Evolutionary conservation across 768 basidiomycete species (phyloP).

Genomic region (Suillus clintonianus): DNA sequence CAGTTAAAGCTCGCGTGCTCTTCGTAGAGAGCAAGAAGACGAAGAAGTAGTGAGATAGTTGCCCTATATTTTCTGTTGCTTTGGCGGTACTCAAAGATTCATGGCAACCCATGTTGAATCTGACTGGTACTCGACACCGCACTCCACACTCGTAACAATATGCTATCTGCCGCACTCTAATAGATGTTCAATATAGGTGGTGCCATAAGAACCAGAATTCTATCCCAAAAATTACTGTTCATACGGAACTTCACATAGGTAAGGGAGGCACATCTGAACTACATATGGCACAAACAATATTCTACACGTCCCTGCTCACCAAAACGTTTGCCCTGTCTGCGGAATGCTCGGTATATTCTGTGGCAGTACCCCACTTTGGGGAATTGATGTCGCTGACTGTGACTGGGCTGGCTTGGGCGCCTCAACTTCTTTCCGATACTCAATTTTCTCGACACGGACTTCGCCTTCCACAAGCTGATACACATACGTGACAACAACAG

Average conservation of each 20-base stretch:
- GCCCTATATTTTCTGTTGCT: background rate
- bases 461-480: slow-evolving; percentile 94
- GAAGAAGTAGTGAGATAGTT: slow-evolving; percentile 44
- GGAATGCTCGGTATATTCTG: slow-evolving; percentile 48
- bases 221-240: background rate
- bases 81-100: background rate
- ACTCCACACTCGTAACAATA: background rate
- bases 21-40: slow-evolving; percentile 82
- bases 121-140: background rate
- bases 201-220: background rate
- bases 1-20: slow-evolving; percentile 71
- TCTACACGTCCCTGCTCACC: slow-evolving; percentile 1
- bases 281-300: background rate
- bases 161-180: background rate
- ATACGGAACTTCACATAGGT: background rate
- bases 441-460: slow-evolving; percentile 90
- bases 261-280: background rate
- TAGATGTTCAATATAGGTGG: background rate
- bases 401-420: slow-evolving; percentile 35
- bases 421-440: slow-evolving; percentile 69
- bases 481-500: slow-evolving; percentile 95
- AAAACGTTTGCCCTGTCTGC: slow-evolving; percentile 1
- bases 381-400: slow-evolving; percentile 34
- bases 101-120: background rate
- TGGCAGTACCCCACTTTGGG: slow-evolving; percentile 47